Evolutionary conservation across 306 rosid species (phyloP), one percentile per base, ranked within the genome.

Genomic region (Cucurbita maxima): DNA sequence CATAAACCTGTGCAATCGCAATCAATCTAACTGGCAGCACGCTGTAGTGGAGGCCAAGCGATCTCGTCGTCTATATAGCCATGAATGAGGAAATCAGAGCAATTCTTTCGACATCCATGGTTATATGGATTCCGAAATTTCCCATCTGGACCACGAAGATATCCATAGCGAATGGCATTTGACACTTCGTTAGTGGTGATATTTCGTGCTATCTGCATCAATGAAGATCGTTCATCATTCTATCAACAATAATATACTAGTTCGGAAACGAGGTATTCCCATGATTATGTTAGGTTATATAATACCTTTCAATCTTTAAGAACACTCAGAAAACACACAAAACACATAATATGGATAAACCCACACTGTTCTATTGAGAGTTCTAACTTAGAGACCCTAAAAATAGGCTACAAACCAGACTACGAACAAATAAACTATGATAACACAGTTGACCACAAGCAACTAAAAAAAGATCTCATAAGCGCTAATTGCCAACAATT

Each of bases 61-160:
- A 88, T 82, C 58, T 81, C 81, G 48, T 80, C 79, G 59, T 87
- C 77, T 48, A 91, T 85, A 76, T 85, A 71, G 50, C 99, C 99
- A 59, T 82, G 84, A 59, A 87, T 80, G 61, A 91, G 19, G 71
- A 94, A 89, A 81, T 94, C 91, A 15, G 75, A 60, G 81, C 97
- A 94, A 78, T 94, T 94, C 84, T 89, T 94, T 81, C 79, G 52
- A 57, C 88, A 91, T 7, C 97, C 98, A 66, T 83, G 88, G 79
- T 89, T 86, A 76, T 87, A 90, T 30, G 95, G 99, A 80, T 94
- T 91, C 58, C 85, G 85, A 82, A 91, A 89, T 79, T 55, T 77
- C 77, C 97, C 99, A 79, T 91, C 95, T 45, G 92, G 86, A 69
- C 97, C 91, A 4, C 83, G 92, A 53, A 91, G 97, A 83, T 91